These are phyloP conservation scores for Musa troglodytarum DNA, from an alignment of 176 grass and related monocot genomes.

Conservation along the genomic window DNA sequence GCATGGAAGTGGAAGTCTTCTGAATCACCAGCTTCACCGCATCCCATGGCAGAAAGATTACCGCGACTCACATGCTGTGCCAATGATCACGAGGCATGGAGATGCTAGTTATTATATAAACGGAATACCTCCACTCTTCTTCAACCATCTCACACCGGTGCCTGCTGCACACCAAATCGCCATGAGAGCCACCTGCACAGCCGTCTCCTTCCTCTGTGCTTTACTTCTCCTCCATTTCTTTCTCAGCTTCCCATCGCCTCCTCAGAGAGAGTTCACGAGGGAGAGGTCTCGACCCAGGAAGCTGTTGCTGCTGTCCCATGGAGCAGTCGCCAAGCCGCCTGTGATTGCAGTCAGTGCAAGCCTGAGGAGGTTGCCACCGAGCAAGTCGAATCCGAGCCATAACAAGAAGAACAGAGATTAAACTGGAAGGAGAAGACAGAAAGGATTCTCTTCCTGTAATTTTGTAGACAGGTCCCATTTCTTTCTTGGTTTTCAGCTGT, in stretches of 20 bases:
- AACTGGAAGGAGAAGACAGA: background rate
- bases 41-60: background rate
- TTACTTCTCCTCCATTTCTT: constrained; percentile 22
- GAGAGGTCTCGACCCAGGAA: constrained; percentile 17
- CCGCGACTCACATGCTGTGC: background rate
- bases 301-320: constrained; percentile 11
- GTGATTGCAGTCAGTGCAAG: constrained; percentile 27
- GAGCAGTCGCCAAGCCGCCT: constrained; percentile 16
- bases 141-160: constrained; percentile 15
- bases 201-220: constrained; percentile 21
- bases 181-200: constrained; percentile 31
- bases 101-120: constrained; percentile 17
- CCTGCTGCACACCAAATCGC: background rate
- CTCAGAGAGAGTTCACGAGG: background rate
- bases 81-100: too few species aligned
- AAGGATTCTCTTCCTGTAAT: constrained; percentile 2
- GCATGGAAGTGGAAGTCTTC: background rate
- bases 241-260: constrained; percentile 11
- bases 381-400: constrained; percentile 33
- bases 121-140: background rate
- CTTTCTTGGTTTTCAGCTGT: background rate
- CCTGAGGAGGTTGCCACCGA: constrained; percentile 25
- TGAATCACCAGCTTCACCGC: background rate
- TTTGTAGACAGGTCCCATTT: constrained; percentile 12
- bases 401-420: constrained; percentile 24